Evolutionary conservation across 768 basidiomycete genomes (phyloP), one percentile per base, ranked within the genome.

Genomic region (Agaricus subrufescens): DNA sequence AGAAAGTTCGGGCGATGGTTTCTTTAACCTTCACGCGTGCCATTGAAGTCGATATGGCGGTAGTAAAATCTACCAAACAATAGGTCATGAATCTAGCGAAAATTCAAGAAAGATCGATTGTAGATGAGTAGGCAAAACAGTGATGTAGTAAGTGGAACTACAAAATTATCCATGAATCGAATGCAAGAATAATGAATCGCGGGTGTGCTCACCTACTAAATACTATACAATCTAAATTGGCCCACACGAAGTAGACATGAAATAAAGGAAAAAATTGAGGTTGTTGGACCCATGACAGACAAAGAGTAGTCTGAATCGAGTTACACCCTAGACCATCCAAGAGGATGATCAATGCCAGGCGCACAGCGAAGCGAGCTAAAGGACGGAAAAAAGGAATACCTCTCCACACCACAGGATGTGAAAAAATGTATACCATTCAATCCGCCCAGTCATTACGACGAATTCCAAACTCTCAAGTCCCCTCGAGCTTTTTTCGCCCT

Each of bases 221-320:
- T n/a, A 34, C 31, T 43, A 27, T 3, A 11, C 3, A 23, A 37
- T 19, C 46, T 38, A 50, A 31, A 27, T 4, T 39, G 14, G 34
- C 44, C 57, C 56, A 63, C 59, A 37, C 59, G 56, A 64, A 60
- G 60, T 58, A 59, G 56, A 62, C 48, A 50, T 52, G 52, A 47
- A 57, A 51, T 51, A 44, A 37, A 40, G 63, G 38, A 65, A 66
- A 68, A 68, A 67, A 64, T 66, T 63, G 40, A 2, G 43, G 42
- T 27, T 29, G 30, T 26, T 4, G 7, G 15, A 29, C 23, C 61
- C 66, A 69, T 72, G 68, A 76, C 80, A 83, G 82, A 75, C 74
- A 71, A 72, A 83, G 82, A 84, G 78, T 82, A 85, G 81, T 84
- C 82, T 82, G 82, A 84, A 82, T 85, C 79, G 79, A 84, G 82